phyloP scores from a whole-genome alignment of 2,329 filamentous ascomycete genomes.

The Penicillium nordicum region DNA sequence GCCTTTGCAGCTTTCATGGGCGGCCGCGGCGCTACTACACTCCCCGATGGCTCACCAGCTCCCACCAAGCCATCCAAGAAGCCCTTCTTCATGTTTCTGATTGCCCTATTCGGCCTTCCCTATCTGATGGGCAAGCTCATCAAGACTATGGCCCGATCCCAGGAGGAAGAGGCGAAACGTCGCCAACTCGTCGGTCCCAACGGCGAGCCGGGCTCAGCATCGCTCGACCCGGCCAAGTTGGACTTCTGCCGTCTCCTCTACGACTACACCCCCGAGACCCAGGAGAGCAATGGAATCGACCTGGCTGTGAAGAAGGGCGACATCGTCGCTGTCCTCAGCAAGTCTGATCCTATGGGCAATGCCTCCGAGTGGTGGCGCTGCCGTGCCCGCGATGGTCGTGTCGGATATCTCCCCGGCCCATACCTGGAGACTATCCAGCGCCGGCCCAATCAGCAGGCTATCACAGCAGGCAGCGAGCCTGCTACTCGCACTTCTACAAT shows the following conservation, averaged over 20 bases:
- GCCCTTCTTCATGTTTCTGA: conserved; percentile 90
- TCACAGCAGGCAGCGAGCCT: conserved; percentile 41
- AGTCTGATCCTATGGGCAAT: conserved; percentile 87
- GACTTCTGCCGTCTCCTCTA: conserved; percentile 95
- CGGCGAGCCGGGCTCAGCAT: conserved; percentile 43
- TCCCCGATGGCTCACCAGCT: conserved; percentile 63
- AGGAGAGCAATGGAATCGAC: conserved; percentile 68
- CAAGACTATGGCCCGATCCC: conserved; percentile 72
- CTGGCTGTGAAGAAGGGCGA: conserved; percentile 92
- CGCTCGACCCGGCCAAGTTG: conserved; percentile 81
- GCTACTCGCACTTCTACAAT: conserved; percentile 55
- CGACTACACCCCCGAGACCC: conserved; percentile 80
- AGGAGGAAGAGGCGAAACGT: conserved; percentile 69
- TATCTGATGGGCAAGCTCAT: conserved; percentile 98
- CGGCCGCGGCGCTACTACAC: conserved; percentile 50
- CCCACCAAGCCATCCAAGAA: conserved; percentile 81
- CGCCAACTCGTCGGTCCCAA: conserved; percentile 52
- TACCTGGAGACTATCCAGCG: conserved; percentile 77
- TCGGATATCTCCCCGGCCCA: conserved; percentile 87
- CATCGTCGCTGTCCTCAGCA: conserved; percentile 87
- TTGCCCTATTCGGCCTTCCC: conserved; percentile 90
- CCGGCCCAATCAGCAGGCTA: conserved; percentile 44
- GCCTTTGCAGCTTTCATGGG: conserved; percentile 89
- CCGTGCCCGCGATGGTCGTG: conserved; percentile 79
- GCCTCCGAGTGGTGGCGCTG: conserved; percentile 97